A percentile compares a stretch with the other conserved stretches of the same genome.
phyloP scores from a whole-genome alignment of 1,284 basidiomycete genomes.

The Fomitopsis betulina region DNA sequence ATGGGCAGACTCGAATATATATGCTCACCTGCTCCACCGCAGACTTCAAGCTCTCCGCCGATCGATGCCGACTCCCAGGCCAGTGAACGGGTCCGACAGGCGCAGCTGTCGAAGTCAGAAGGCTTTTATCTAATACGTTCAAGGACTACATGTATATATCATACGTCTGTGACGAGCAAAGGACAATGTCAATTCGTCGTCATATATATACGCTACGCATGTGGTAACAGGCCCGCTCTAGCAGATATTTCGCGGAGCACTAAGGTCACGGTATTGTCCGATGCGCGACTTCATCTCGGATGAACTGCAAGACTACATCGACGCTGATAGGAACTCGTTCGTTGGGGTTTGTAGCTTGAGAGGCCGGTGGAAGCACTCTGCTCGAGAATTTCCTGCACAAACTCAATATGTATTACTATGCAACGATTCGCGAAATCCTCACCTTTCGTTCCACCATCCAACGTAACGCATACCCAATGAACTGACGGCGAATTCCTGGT shows the following conservation, averaged over 20 bases:
- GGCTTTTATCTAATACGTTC: not conserved
- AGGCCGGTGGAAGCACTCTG: constrained; percentile 33
- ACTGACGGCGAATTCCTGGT: constrained; percentile 58
- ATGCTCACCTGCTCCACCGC: not conserved
- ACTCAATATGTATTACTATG: not conserved
- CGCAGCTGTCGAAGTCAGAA: no score
- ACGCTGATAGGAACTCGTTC: constrained; percentile 48
- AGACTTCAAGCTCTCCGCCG: constrained; percentile 1
- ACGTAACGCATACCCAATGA: constrained; percentile 70
- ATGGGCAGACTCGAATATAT: not conserved
- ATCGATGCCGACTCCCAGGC: not conserved
- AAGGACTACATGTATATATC: not conserved
- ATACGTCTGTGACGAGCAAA: not conserved
- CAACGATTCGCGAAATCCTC: constrained; percentile 5
- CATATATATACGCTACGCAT: not conserved
- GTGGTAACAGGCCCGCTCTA: not conserved
- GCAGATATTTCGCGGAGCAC: not conserved
- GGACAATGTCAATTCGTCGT: not conserved
- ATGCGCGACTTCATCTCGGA: constrained; percentile 31
- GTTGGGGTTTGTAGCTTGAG: constrained; percentile 29
- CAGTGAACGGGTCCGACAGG: not conserved
- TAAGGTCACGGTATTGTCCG: constrained; percentile 5
- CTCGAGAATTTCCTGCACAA: constrained; percentile 26
- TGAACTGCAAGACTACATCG: constrained; percentile 36
- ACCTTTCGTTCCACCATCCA: constrained; percentile 69